Conservation (phyloP, 2,329 filamentous ascomycete species). For the Cytospora paraplurivora region DNA sequence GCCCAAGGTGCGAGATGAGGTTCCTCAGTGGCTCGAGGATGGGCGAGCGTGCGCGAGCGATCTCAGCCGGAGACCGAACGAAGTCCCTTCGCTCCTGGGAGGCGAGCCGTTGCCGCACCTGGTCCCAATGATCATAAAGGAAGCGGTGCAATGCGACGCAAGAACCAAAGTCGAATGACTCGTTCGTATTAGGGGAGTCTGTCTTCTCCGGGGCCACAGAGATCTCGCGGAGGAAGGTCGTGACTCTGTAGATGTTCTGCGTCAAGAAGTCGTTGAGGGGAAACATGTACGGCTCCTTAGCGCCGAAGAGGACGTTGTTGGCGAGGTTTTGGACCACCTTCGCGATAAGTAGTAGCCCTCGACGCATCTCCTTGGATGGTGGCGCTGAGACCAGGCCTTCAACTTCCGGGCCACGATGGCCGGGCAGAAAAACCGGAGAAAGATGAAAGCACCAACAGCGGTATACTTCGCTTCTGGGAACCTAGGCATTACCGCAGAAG, state of each 20-base stretch:
- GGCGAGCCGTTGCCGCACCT: constrained; percentile 65
- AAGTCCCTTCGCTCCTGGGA: constrained; percentile 60
- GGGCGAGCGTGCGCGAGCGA: constrained; percentile 54
- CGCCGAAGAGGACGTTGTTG: constrained; percentile 71
- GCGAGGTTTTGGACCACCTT: constrained; percentile 73
- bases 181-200: constrained; percentile 44
- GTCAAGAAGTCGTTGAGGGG: constrained; percentile 69
- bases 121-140: constrained; percentile 72
- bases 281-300: constrained; percentile 74
- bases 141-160: constrained; percentile 70
- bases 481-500: constrained; percentile 60
- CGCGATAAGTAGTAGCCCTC: constrained; percentile 68
- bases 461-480: constrained; percentile 73
- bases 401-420: constrained; percentile 71
- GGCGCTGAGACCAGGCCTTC: constrained; percentile 64
- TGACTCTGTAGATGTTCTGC: constrained; percentile 68
- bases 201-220: constrained; percentile 56
- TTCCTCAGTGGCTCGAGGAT: constrained; percentile 62
- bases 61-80: constrained; percentile 56
- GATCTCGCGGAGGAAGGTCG: constrained; percentile 67
- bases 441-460: constrained; percentile 71
- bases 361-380: constrained; percentile 69
- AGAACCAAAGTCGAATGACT: constrained; percentile 70
- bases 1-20: constrained; percentile 67
- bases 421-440: constrained; percentile 72